Percentiles rank a stretch among this genome's conserved stretches.
These are phyloP conservation scores for Lactarius evosmus DNA, from an alignment of 768 basidiomycete genomes.

Conservation along the genomic window DNA sequence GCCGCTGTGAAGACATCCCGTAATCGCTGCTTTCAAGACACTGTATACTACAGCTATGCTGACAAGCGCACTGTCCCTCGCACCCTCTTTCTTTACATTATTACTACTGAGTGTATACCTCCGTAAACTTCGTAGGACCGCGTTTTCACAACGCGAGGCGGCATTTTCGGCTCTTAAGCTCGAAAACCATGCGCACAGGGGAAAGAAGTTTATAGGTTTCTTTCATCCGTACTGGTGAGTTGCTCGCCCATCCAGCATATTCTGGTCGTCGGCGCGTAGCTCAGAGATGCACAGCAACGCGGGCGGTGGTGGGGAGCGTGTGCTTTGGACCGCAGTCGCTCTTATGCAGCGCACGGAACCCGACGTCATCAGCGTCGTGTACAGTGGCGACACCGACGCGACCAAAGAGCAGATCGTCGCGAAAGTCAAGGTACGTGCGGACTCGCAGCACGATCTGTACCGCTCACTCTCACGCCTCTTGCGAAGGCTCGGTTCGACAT, in stretches of 20 bases:
- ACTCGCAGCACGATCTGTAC: background rate
- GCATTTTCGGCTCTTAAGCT: constrained; percentile 20
- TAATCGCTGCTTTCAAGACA: background rate
- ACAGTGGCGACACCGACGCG: constrained; percentile 82
- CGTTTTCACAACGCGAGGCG: constrained; percentile 1
- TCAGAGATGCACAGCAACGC: constrained; percentile 62
- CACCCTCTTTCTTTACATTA: background rate
- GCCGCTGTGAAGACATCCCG: background rate
- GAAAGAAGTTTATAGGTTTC: constrained; percentile 62
- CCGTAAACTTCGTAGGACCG: background rate
- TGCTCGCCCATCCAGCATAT: background rate
- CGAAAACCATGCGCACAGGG: constrained; percentile 1
- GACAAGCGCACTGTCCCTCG: background rate
- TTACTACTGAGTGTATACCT: background rate
- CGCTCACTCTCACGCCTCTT: background rate
- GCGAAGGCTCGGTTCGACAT: constrained; percentile 79
- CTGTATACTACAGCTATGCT: constrained; percentile 2
- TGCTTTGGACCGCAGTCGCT: constrained; percentile 88
- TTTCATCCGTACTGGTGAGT: constrained; percentile 96
- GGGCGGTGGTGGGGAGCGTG: constrained; percentile 94
- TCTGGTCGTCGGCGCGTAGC: background rate
- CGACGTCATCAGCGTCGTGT: constrained; percentile 71
- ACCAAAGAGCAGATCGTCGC: constrained; percentile 76
- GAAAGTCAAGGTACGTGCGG: constrained; percentile 65
- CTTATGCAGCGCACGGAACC: constrained; percentile 66